Conservation (phyloP, 441 rosid genomes). For the Croton setiger region DNA sequence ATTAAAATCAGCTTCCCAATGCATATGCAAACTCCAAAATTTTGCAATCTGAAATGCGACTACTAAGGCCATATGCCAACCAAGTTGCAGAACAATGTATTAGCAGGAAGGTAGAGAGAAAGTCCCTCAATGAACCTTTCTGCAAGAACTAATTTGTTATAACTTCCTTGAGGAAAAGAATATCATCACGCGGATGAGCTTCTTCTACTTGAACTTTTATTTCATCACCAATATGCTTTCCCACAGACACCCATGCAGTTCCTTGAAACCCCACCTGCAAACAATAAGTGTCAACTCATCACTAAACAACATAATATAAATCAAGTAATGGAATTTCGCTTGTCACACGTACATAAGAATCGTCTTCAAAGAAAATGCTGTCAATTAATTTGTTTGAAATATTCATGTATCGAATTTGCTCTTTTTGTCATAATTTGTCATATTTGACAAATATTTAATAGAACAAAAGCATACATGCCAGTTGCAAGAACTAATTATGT, state of each 20-base stretch:
- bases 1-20: too few species aligned
- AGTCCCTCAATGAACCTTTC: neutral
- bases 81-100: neutral
- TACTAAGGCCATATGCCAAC: too few species aligned
- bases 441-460: neutral
- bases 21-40: neutral
- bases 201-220: conserved; percentile 72
- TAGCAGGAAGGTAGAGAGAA: neutral
- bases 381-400: too few species aligned
- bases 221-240: conserved; percentile 79
- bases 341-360: neutral
- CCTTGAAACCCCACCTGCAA: conserved; percentile 87
- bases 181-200: conserved; percentile 80
- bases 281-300: conserved; percentile 2
- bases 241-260: conserved; percentile 75
- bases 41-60: too few species aligned
- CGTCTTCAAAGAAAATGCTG: neutral
- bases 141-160: conserved; percentile 4
- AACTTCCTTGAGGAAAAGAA: conserved; percentile 63
- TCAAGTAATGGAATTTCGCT: neutral
- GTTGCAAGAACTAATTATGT: neutral
- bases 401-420: neutral
- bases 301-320: neutral
- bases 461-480: neutral
- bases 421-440: neutral